Evolutionary conservation across 805 yeast genomes (phyloP).

Genomic region (Schwanniomyces vanrijiae): DNA sequence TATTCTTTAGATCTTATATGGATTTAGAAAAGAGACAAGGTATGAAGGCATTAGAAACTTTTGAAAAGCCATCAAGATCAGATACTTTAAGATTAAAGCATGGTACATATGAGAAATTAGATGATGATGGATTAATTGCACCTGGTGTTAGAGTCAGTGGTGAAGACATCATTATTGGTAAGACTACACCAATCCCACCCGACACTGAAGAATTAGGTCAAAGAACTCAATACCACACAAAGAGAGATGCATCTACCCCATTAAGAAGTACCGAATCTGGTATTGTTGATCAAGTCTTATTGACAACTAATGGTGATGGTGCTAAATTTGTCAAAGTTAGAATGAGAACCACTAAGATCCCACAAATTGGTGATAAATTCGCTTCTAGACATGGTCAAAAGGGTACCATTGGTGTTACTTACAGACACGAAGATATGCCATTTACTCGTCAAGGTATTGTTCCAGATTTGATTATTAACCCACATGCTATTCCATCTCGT

Average conservation of each 20-base stretch:
- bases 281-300: conserved; percentile 94
- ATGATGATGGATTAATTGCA: conserved; percentile 95
- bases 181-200: conserved; percentile 98
- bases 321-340: conserved; percentile 95
- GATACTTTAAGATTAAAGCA: conserved; percentile 94
- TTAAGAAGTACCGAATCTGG: conserved; percentile 96
- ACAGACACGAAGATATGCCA: conserved; percentile 98
- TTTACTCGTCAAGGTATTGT: conserved; percentile 93
- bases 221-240: conserved; percentile 96
- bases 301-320: conserved; percentile 98
- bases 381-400: conserved; percentile 99
- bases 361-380: conserved; percentile 98
- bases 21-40: conserved; percentile 98
- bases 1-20: conserved; percentile 96
- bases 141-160: conserved; percentile 99
- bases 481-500: conserved; percentile 99
- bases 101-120: conserved; percentile 97
- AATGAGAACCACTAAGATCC: conserved; percentile 97
- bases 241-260: conserved; percentile 98
- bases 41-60: conserved; percentile 96
- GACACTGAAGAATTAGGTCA: conserved; percentile 98
- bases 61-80: conserved; percentile 94
- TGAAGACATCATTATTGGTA: conserved; percentile 97
- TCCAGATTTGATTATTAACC: conserved; percentile 96
- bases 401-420: conserved; percentile 99